Evolutionary conservation across 192 early-diverging fungal genomes (phyloP).

Genomic region (Mortierella claussenii): DNA sequence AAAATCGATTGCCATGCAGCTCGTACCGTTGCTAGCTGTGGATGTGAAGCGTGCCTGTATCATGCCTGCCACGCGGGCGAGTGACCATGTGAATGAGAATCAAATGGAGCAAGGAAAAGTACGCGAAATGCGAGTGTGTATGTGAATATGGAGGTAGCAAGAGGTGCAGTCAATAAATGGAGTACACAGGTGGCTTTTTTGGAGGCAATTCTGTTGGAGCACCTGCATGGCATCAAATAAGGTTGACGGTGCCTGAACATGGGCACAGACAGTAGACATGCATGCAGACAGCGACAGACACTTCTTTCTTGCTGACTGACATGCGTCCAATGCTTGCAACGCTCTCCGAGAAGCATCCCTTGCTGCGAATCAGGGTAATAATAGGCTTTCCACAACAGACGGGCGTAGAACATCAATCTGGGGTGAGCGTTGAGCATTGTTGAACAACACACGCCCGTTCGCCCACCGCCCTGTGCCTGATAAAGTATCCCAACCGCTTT

Average conservation of each 20-base stretch:
- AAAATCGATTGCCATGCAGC: not conserved
- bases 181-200: not conserved
- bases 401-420: not conserved
- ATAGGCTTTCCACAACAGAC: not conserved
- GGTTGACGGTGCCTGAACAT: not conserved
- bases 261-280: not conserved
- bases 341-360: too few species aligned
- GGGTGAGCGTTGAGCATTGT: not conserved
- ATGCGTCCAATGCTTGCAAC: too few species aligned
- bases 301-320: too few species aligned
- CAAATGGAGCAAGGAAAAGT: not conserved
- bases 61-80: slow-evolving; percentile 39
- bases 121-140: too few species aligned
- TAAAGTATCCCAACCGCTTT: too few species aligned
- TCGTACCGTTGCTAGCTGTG: slow-evolving; percentile 43
- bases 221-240: too few species aligned
- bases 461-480: not conserved
- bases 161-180: not conserved
- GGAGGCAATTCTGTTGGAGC: not conserved
- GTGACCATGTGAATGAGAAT: slow-evolving; percentile 35
- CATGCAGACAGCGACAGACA: too few species aligned
- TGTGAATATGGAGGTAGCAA: slow-evolving; percentile 14
- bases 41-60: slow-evolving; percentile 42
- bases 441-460: slow-evolving; percentile 20
- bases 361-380: too few species aligned